Percentiles rank a stretch among this genome's conserved stretches.
These are phyloP conservation scores for Aeminium ludgeri DNA, from an alignment of 495 filamentous ascomycete genomes.

Conservation along the genomic window DNA sequence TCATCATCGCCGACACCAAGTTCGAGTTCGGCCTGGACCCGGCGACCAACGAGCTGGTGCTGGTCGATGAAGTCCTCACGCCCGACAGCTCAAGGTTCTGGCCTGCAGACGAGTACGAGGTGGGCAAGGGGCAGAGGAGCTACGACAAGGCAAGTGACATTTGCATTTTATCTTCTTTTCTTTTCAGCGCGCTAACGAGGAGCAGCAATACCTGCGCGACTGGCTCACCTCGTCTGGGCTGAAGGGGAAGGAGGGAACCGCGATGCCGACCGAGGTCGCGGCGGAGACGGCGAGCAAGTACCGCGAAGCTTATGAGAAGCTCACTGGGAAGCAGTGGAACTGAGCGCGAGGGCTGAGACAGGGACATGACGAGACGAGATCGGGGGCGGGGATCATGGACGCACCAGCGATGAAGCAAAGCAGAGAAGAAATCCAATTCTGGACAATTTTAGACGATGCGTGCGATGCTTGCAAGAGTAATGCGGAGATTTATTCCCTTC, in stretches of 20 bases:
- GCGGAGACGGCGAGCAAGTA: slow-evolving; percentile 49
- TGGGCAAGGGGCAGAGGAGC: slow-evolving; percentile 60
- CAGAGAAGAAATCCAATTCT: neutral
- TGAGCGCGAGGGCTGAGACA: no score
- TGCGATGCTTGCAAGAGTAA: no score
- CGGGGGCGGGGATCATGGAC: no score
- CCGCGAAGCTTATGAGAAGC: slow-evolving; percentile 48
- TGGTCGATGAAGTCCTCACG: slow-evolving; percentile 87
- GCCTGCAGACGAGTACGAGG: slow-evolving; percentile 53
- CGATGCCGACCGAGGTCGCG: slow-evolving; percentile 48
- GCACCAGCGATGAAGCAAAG: neutral
- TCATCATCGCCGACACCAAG: slow-evolving; percentile 85
- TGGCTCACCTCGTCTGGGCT: slow-evolving; percentile 61
- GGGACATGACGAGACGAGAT: no score
- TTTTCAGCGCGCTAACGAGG: neutral
- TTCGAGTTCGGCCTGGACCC: slow-evolving; percentile 70
- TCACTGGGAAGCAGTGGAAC: slow-evolving; percentile 37
- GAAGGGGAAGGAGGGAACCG: slow-evolving; percentile 51
- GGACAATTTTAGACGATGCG: neutral
- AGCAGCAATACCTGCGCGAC: slow-evolving; percentile 62
- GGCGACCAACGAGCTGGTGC: slow-evolving; percentile 49
- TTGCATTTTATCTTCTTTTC: neutral
- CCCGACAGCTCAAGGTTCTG: slow-evolving; percentile 63
- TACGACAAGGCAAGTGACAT: slow-evolving; percentile 48
- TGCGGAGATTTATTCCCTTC: no score